A percentile compares a stretch with the other conserved stretches of the same genome.
Conservation (phyloP, 2,329 filamentous ascomycete genomes). For the Pezizomycotina sp. region DNA sequence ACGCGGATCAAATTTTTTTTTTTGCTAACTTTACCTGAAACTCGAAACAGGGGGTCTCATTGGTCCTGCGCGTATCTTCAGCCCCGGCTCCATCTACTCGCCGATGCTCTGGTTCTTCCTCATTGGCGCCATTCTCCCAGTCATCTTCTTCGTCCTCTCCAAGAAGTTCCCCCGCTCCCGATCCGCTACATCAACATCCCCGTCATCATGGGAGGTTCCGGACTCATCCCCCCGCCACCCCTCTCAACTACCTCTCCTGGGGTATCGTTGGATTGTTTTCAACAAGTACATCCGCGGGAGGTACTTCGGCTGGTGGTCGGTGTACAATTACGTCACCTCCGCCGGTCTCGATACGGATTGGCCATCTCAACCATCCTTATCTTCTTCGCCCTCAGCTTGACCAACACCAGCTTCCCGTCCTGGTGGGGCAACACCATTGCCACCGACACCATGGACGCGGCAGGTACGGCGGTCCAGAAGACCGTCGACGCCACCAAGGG, state of each 20-base stretch:
- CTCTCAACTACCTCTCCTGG: conserved; percentile 57
- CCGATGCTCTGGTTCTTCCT: conserved; percentile 56
- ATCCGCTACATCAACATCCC: conserved; percentile 52
- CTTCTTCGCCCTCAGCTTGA: conserved; percentile 51
- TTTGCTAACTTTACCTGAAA: conserved; percentile 6
- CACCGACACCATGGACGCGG: conserved; percentile 35
- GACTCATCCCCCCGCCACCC: conserved; percentile 49
- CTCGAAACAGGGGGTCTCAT: conserved; percentile 50
- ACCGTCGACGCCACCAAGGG: conserved; percentile 32
- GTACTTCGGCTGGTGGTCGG: conserved; percentile 57
- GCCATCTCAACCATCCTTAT: conserved; percentile 51
- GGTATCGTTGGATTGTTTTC: conserved; percentile 50
- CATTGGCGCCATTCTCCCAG: conserved; percentile 44
- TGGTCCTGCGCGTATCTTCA: conserved; percentile 54
- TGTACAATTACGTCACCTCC: conserved; percentile 61
- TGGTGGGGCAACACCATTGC: conserved; percentile 47
- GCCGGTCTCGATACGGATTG: conserved; percentile 53
- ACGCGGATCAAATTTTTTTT: not conserved
- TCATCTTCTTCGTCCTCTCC: conserved; percentile 45
- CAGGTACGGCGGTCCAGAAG: conserved; percentile 32
- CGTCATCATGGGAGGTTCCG: conserved; percentile 49
- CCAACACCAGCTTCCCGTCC: conserved; percentile 37
- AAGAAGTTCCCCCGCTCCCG: conserved; percentile 43
- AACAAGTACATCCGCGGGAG: conserved; percentile 50
- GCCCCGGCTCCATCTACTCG: conserved; percentile 44